These are phyloP conservation scores for Mycena filopes DNA, from an alignment of 768 basidiomycete species.

Conservation along the genomic window DNA sequence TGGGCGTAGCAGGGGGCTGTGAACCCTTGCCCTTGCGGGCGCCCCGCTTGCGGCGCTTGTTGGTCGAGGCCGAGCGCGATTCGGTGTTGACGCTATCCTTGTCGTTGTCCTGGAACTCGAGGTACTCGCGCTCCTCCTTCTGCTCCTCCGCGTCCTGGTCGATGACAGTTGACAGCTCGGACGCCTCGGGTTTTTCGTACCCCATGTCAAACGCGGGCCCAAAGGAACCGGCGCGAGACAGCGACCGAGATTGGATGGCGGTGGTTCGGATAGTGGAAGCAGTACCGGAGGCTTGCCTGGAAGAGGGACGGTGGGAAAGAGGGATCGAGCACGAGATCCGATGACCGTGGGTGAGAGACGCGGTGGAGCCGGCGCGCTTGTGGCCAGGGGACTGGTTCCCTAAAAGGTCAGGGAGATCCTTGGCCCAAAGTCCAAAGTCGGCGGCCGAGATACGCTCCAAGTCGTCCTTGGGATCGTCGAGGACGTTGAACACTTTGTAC, in stretches of 20 bases:
- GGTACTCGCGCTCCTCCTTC: constrained; percentile 45
- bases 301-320: constrained; percentile 76
- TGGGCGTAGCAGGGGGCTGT: constrained; percentile 45
- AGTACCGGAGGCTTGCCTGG: constrained; percentile 66
- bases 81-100: constrained; percentile 48
- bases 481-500: constrained; percentile 83
- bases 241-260: constrained; percentile 61
- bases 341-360: constrained; percentile 70
- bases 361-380: constrained; percentile 65
- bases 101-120: constrained; percentile 37
- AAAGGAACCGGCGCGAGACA: constrained; percentile 74
- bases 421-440: constrained; percentile 89
- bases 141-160: constrained; percentile 63
- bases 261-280: constrained; percentile 61
- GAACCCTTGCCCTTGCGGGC: constrained; percentile 85
- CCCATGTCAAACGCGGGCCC: constrained; percentile 55
- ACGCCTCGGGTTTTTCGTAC: constrained; percentile 53
- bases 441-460: constrained; percentile 77
- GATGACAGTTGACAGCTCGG: constrained; percentile 64
- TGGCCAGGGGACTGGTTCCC: constrained; percentile 60
- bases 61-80: constrained; percentile 75
- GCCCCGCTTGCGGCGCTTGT: constrained; percentile 86
- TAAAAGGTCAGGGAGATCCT: constrained; percentile 80
- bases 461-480: constrained; percentile 73
- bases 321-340: constrained; percentile 71